Evolutionary conservation across 2,329 filamentous ascomycete genomes (phyloP), one percentile per base, ranked within the genome.

Genomic region (Fusarium sp.): DNA sequence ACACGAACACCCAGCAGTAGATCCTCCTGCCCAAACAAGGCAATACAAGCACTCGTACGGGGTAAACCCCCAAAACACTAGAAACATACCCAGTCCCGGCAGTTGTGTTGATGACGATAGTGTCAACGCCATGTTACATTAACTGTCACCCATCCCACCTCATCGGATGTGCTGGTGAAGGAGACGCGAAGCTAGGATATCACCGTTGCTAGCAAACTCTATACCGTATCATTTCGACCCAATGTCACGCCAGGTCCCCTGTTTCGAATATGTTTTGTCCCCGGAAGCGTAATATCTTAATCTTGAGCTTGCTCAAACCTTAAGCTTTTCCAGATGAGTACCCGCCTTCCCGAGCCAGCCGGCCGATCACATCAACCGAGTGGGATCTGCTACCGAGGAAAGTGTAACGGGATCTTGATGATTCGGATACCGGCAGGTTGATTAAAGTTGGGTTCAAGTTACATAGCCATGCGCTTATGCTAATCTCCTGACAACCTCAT

Each of bases 261-360:
- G 60, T 64, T 64, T 63, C 45, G 49, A 28, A 19, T 6, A 24
- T 36, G 43, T 58, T 58, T 58, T 52, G 42, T 17, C 17, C 24
- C 28, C 23, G 20, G 17, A 43, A 34, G 23, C 36, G 34, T 51
- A 46, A 51, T 58, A 47, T 50, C 45, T 54, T n/a, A 42, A 39
- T 36, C 44, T 28, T 24, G 26, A 46, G 28, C 43, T 19, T 62
- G 40, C n/a, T 15, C 26, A n/a, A 36, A 43, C 51, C 51, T 24
- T 32, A 30, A 11, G 23, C 45, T 45, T 15, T 28, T 24, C 19
- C 28, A 38, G 38, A 44, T 23, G 32, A 21, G 32, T 20, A 46
- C 46, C 58, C 50, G 28, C 28, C 6, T 28, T 17, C n/a, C 58
- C 28, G 39, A 42, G 11, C 39, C 14, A 20, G 20, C 39, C 34